Evolutionary conservation across 2,329 filamentous ascomycete species (phyloP).

Genomic region (Beauveria scarabaeidicola): DNA sequence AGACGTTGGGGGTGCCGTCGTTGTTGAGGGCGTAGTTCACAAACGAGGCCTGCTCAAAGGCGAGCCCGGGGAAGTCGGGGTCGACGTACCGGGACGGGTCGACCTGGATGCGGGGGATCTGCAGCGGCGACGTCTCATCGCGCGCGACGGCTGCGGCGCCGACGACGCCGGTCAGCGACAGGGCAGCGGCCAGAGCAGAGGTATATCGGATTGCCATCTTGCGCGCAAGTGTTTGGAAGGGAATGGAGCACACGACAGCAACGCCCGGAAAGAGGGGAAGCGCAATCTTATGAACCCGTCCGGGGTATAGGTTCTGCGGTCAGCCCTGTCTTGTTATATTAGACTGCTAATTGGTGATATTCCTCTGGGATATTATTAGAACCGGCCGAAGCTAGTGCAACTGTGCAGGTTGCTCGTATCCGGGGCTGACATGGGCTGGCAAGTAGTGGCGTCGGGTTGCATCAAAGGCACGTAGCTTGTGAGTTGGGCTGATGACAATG

Average conservation of each 20-base stretch:
- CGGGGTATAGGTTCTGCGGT: not conserved
- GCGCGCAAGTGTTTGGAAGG: not conserved
- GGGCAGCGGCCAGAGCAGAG: not conserved
- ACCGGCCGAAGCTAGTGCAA: not conserved
- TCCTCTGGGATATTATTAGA: not conserved
- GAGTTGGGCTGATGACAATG: not conserved
- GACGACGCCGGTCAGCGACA: not conserved
- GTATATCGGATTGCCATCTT: not conserved
- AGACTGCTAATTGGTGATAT: not conserved
- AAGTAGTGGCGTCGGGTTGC: not conserved
- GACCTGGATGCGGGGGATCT: not conserved
- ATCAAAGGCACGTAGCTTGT: not conserved
- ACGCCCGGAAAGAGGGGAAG: not conserved
- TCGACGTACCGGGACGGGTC: constrained; percentile 3
- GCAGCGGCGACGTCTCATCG: not conserved
- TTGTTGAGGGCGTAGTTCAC: constrained; percentile 14
- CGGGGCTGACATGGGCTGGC: not conserved
- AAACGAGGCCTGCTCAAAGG: constrained; percentile 7
- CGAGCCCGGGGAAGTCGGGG: constrained; percentile 2
- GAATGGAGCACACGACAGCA: not conserved
- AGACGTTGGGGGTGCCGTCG: constrained; percentile 23
- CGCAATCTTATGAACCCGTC: not conserved
- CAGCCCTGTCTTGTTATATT: not conserved
- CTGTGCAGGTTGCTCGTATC: not conserved
- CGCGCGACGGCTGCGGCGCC: not conserved